Percentiles rank a stretch among this genome's conserved stretches.
Conservation (phyloP, 495 filamentous ascomycete genomes). For the Xylaria bambusicola region DNA sequence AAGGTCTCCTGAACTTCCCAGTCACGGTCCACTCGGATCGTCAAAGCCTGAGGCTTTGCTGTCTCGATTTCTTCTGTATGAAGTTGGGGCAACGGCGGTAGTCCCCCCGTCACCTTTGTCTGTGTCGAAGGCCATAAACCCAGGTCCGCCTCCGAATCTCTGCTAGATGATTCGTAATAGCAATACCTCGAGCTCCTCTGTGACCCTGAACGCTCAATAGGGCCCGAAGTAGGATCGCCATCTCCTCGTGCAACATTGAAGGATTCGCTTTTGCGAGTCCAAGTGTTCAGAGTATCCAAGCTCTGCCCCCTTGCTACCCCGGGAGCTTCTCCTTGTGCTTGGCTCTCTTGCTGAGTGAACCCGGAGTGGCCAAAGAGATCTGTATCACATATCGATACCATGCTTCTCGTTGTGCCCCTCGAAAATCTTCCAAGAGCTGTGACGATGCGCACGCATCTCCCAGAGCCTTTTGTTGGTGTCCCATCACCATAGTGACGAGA, state of each 20-base stretch:
- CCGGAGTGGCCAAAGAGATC: not conserved
- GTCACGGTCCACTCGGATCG: not conserved
- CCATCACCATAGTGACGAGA: not conserved
- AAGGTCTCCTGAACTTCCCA: not conserved
- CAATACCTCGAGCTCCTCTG: not conserved
- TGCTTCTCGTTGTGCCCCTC: not conserved
- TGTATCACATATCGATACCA: not conserved
- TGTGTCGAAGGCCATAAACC: not conserved
- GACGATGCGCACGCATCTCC: not conserved
- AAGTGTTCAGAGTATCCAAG: not conserved
- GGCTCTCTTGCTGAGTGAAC: not conserved
- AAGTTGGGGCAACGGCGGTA: not conserved
- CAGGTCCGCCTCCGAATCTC: not conserved
- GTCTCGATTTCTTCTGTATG: not conserved
- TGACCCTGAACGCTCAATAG: not conserved
- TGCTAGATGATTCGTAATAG: not conserved
- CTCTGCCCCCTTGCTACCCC: not conserved
- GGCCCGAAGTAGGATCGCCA: not conserved
- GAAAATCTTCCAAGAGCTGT: not conserved
- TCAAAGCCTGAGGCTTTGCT: not conserved
- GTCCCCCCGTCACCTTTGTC: not conserved
- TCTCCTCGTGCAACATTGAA: not conserved
- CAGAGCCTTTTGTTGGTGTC: not conserved
- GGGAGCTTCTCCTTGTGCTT: not conserved
- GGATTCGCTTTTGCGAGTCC: not conserved